phyloP scores from a whole-genome alignment of 495 filamentous ascomycete species.

The Pseudomonodictys pantanalensis region DNA sequence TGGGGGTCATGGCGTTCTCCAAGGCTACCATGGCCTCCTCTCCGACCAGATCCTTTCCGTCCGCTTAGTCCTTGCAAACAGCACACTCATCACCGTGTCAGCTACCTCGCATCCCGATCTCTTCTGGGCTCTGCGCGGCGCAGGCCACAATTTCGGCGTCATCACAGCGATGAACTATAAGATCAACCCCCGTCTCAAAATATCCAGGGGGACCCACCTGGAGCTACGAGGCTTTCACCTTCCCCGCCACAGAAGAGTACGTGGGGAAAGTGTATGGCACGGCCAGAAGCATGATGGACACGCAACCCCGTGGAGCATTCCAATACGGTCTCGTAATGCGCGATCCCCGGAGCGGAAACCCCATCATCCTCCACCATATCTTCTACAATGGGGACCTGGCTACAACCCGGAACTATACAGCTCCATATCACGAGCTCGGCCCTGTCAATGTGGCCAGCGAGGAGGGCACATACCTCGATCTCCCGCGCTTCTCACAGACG shows the following conservation, averaged over 20 bases:
- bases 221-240: neutral
- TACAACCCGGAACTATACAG: neutral
- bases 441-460: neutral
- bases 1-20: conserved; percentile 4
- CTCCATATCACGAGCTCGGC: neutral
- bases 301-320: neutral
- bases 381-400: neutral
- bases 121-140: conserved; percentile 1
- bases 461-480: neutral
- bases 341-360: neutral
- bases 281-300: neutral
- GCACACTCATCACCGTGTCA: neutral
- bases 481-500: neutral
- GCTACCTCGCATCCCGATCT: neutral
- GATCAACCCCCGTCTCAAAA: neutral
- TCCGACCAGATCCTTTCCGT: conserved; percentile 5
- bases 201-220: neutral
- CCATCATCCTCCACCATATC: neutral
- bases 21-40: conserved; percentile 13
- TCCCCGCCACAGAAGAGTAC: neutral
- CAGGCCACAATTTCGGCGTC: neutral
- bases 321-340: neutral
- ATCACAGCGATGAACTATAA: neutral
- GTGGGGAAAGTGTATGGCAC: neutral
- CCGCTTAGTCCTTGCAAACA: conserved; percentile 5